These are phyloP conservation scores for Saccharum spontaneum DNA, from an alignment of 176 grass and related monocot genomes.

Conservation along the genomic window DNA sequence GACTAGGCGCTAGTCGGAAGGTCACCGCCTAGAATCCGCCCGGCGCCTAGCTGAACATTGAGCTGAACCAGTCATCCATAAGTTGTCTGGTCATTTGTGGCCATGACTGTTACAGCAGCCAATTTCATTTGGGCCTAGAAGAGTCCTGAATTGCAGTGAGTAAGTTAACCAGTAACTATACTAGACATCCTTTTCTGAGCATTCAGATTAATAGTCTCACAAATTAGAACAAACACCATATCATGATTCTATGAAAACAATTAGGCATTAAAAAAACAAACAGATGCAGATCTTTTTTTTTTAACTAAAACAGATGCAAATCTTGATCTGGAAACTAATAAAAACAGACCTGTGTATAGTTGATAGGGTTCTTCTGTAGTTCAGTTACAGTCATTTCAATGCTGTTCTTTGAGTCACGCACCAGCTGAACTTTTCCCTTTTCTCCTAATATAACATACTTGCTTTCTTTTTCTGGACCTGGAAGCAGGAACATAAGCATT, in stretches of 20 bases:
- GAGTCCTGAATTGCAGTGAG: neutral
- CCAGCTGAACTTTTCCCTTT: constrained; percentile 89
- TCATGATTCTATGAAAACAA: neutral
- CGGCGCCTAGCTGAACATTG: no score
- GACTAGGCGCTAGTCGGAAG: no score
- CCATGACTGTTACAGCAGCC: neutral
- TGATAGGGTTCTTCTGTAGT: constrained; percentile 89
- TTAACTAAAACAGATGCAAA: no score
- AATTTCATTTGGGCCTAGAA: neutral
- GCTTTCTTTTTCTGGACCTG: constrained; percentile 87
- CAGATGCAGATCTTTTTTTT: neutral
- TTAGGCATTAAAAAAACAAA: neutral
- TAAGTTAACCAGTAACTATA: neutral
- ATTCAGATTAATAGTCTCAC: neutral
- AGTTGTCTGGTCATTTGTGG: neutral
- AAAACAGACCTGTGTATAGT: constrained; percentile 79
- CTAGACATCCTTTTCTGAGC: neutral
- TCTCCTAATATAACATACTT: constrained; percentile 93
- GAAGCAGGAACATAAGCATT: neutral
- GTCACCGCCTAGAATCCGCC: no score
- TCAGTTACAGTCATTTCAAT: constrained; percentile 71
- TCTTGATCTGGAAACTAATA: neutral
- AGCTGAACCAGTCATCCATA: neutral
- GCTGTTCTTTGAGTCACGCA: constrained; percentile 68
- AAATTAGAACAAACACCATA: neutral